phyloP scores from a whole-genome alignment of 179 eudicot species.

The Sideroxylon spinosum region DNA sequence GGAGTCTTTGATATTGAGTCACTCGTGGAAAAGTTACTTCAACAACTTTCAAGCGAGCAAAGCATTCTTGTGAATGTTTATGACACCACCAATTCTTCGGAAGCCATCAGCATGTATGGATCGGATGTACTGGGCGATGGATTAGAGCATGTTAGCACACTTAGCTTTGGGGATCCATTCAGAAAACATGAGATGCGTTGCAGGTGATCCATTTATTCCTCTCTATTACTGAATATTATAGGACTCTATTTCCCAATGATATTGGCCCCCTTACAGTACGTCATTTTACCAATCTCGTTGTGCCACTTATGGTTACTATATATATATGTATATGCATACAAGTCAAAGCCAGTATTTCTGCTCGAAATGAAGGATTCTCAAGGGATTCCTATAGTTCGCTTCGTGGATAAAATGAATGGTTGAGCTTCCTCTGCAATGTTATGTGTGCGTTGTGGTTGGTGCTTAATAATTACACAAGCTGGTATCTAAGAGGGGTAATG shows the following conservation, averaged over 20 bases:
- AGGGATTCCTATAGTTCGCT: background rate
- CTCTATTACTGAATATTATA: background rate
- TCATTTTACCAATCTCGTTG: background rate
- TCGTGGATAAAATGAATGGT: background rate
- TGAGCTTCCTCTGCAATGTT: background rate
- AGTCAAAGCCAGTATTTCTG: background rate
- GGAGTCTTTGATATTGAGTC: slow-evolving; percentile 80
- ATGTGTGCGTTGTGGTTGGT: background rate
- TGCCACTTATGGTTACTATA: background rate
- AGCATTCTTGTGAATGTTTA: slow-evolving; percentile 77
- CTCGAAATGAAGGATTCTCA: background rate
- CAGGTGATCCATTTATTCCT: slow-evolving; percentile 42
- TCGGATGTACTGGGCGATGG: slow-evolving; percentile 43
- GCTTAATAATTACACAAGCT: background rate
- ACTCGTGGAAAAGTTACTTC: slow-evolving; percentile 86
- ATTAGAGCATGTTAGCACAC: slow-evolving; percentile 54
- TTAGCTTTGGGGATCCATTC: slow-evolving; percentile 76
- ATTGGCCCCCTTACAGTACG: background rate
- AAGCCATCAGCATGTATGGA: slow-evolving; percentile 84
- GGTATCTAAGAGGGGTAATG: background rate
- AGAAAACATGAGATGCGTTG: slow-evolving; percentile 87
- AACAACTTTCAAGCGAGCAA: slow-evolving; percentile 87
- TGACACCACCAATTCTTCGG: slow-evolving; percentile 55
- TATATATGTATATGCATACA: background rate
- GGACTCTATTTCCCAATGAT: background rate